Conservation (phyloP, 306 rosid genomes). For the Glycyrrhiza uralensis region DNA sequence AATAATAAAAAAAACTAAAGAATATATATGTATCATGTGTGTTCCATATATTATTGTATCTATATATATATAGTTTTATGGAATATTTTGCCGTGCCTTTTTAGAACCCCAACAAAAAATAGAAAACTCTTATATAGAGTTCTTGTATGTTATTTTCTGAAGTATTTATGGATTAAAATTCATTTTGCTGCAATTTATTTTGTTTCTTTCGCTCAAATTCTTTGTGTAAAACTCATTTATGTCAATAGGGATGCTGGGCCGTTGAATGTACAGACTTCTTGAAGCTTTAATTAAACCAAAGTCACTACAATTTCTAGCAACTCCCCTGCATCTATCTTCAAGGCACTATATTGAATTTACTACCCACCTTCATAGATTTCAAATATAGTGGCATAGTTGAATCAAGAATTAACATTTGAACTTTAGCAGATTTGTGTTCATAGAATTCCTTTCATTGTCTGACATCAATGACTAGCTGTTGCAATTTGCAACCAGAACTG, state of each 20-base stretch:
- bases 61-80: no score
- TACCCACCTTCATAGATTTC: background rate
- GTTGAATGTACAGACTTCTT: constrained; percentile 80
- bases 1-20: no score
- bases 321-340: background rate
- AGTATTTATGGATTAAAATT: background rate
- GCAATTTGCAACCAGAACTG: no score
- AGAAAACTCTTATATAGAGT: no score
- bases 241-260: constrained; percentile 73
- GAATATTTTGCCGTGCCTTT: no score
- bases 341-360: background rate
- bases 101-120: no score
- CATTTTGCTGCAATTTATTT: background rate
- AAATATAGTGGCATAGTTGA: background rate
- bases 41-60: no score
- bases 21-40: no score
- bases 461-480: background rate
- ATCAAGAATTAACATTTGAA: background rate
- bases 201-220: background rate
- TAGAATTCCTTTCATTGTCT: constrained; percentile 4
- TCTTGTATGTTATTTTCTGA: background rate
- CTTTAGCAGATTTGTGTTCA: background rate
- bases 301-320: background rate
- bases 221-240: background rate
- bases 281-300: constrained; percentile 66